Evolutionary conservation across 164 flowering plant genomes (phyloP), one percentile per base, ranked within the genome.

Genomic region (Annona cherimola): DNA sequence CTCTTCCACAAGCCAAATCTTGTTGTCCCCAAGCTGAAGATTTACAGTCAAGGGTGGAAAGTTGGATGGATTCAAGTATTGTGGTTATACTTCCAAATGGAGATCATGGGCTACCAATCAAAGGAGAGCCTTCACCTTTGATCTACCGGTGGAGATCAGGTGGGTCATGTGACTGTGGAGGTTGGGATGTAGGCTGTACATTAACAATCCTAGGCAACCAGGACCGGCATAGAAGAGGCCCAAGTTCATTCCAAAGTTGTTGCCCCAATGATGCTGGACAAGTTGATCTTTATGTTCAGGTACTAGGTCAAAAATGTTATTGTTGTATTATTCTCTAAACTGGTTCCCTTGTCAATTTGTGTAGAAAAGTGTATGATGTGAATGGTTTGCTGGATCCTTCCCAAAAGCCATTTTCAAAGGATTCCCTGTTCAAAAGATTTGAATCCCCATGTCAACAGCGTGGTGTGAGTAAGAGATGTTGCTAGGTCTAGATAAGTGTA

Each of bases 101-200:
- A 57, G 80, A 78, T 71, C 99, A 95, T 79, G 83, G 95, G 46
- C 69, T 86, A 80, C 95, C 99, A 66, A 75, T 68, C 63, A 75
- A 77, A 62, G 95, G 93, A 64, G 74, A 67, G 14, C 99, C 97
- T 74, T 86, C 97, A 4, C 77, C 92, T 69, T 77, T 95, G 80
- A 81, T 95, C 40, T 74, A 85, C 45, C 76, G 98, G 68, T 94
- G 98, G 99, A 89, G 69, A 81, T 82, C 94, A 20, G 95, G 93
- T 43, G 98, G 98, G 65, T 80, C 84, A 50, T 94, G 99, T 66
- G 99, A 94, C 68, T 94, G 99, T 81, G 99, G 99, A 54, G 99
- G 99, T 63, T 94, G 99, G 99, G 99, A 92, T 78, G 61, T 85
- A 69, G 99, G 99, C 67, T 94, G 99, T 86, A 81, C 80, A 70